Conservation (phyloP, 106 monocot species). For the Dendrobium chrysotoxum region DNA sequence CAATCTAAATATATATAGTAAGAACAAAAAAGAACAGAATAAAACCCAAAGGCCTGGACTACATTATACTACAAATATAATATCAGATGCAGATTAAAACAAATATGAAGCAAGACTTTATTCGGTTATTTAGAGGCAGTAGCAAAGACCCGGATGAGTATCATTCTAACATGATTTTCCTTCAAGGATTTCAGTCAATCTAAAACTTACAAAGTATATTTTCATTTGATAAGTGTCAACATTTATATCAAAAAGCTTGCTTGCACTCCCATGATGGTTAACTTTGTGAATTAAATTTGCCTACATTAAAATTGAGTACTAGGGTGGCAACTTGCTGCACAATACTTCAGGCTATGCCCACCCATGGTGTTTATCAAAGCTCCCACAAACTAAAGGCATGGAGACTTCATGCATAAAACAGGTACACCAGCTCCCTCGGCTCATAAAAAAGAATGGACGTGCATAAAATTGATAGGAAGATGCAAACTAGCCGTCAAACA, state of each 20-base stretch:
- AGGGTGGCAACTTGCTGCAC: not conserved
- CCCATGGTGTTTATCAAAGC: not conserved
- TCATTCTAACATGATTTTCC: not conserved
- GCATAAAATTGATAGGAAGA: not conserved
- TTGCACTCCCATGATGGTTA: constrained; percentile 4
- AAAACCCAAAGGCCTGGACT: not conserved
- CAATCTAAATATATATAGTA: not conserved
- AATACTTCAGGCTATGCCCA: not conserved
- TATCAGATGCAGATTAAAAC: not conserved
- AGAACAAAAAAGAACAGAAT: not conserved
- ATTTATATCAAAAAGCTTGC: not conserved
- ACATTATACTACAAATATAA: not conserved
- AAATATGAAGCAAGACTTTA: not conserved
- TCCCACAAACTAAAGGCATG: not conserved
- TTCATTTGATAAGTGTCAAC: not conserved
- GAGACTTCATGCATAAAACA: not conserved
- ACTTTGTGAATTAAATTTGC: not conserved
- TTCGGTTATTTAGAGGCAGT: not conserved
- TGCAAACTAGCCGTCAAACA: not conserved
- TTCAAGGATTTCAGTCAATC: constrained; percentile 1
- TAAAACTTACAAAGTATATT: not conserved
- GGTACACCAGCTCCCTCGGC: not conserved
- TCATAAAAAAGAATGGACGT: not conserved
- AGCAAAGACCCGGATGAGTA: not conserved
- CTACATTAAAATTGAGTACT: not conserved